phyloP scores from a whole-genome alignment of 306 rosid species.

The Dalbergia cultrata region DNA sequence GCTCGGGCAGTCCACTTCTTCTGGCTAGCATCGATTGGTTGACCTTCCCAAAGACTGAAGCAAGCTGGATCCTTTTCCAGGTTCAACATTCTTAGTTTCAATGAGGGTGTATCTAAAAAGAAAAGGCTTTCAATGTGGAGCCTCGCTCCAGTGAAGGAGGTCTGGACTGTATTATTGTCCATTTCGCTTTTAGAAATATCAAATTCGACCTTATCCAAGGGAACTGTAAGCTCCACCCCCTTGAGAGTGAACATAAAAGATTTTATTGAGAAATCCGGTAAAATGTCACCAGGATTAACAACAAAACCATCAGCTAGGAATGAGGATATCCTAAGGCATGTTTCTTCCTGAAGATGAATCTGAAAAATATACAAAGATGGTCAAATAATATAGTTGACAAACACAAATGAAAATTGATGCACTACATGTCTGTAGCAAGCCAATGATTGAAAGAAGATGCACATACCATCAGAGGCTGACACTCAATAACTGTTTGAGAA shows the following conservation, averaged over 20 bases:
- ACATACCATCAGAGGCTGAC: slow-evolving; percentile 91
- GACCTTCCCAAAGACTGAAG: slow-evolving; percentile 92
- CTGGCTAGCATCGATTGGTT: slow-evolving; percentile 89
- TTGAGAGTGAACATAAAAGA: slow-evolving; percentile 70
- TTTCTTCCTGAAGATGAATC: slow-evolving; percentile 94
- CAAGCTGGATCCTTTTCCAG: slow-evolving; percentile 97
- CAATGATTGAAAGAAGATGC: slow-evolving; percentile 35
- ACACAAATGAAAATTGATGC: slow-evolving; percentile 17
- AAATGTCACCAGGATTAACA: slow-evolving; percentile 79
- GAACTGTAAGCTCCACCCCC: slow-evolving; percentile 82
- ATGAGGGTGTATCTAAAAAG: slow-evolving; percentile 76
- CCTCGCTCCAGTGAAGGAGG: slow-evolving; percentile 83
- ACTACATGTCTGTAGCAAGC: slow-evolving; percentile 3
- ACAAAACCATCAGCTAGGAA: slow-evolving; percentile 92
- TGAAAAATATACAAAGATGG: slow-evolving; percentile 45
- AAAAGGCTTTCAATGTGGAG: slow-evolving; percentile 77
- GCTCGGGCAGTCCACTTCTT: slow-evolving; percentile 84
- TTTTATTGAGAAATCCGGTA: slow-evolving; percentile 87
- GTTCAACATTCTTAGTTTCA: slow-evolving; percentile 68
- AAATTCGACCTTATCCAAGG: slow-evolving; percentile 64
- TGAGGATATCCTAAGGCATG: slow-evolving; percentile 92
- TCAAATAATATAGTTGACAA: slow-evolving; percentile 29
- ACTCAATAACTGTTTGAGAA: slow-evolving; percentile 85
- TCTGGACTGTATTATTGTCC: slow-evolving; percentile 54
- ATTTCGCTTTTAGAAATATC: slow-evolving; percentile 53